Conservation (phyloP, 2,329 filamentous ascomycete genomes). For the Penicillium sp. region DNA sequence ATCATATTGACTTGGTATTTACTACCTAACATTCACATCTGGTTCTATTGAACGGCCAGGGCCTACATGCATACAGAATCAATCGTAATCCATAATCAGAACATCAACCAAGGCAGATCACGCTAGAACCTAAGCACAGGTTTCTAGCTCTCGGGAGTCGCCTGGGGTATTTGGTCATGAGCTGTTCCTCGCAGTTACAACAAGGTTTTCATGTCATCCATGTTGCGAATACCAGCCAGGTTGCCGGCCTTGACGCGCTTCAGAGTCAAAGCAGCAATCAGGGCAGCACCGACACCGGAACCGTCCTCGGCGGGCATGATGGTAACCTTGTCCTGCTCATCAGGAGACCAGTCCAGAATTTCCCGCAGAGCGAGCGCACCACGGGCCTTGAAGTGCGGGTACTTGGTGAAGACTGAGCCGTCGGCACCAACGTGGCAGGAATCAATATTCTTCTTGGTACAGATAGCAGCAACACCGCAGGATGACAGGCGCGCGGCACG, state of each 20-base stretch:
- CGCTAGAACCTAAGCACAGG: neutral
- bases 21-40: neutral
- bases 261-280: slow-evolving; percentile 72
- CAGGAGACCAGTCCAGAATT: slow-evolving; percentile 87
- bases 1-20: too few species aligned
- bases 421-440: slow-evolving; percentile 92
- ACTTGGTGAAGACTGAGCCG: slow-evolving; percentile 98
- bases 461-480: slow-evolving; percentile 92
- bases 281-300: slow-evolving; percentile 88
- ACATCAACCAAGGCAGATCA: neutral
- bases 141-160: neutral
- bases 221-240: slow-evolving; percentile 52
- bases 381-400: slow-evolving; percentile 93
- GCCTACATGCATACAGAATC: too few species aligned
- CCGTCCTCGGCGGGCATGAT: slow-evolving; percentile 90
- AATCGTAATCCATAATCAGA: neutral
- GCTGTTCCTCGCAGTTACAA: slow-evolving; percentile 10
- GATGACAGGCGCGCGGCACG: slow-evolving; percentile 87
- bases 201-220: slow-evolving; percentile 34
- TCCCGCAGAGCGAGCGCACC: slow-evolving; percentile 85
- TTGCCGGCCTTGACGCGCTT: slow-evolving; percentile 58
- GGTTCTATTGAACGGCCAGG: neutral
- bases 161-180: slow-evolving; percentile 1
- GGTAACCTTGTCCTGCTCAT: slow-evolving; percentile 80
- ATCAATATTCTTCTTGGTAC: slow-evolving; percentile 88